These are phyloP conservation scores for Phialemonium atrogriseum DNA, from an alignment of 2,329 filamentous ascomycete species.

Conservation along the genomic window DNA sequence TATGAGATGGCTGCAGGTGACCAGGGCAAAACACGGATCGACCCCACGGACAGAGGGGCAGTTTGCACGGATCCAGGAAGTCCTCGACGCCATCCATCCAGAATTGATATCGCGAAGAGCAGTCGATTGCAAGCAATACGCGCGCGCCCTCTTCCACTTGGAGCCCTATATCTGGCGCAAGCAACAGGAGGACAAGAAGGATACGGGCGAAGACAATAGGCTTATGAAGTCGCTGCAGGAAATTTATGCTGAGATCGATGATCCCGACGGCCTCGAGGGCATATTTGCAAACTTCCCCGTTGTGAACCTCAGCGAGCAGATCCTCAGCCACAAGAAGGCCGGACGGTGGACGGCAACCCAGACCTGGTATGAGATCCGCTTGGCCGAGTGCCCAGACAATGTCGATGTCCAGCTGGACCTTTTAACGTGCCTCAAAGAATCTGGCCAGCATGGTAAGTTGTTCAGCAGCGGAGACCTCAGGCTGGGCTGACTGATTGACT, in stretches of 20 bases:
- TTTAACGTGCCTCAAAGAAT: slow-evolving; percentile 82
- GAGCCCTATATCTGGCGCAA: slow-evolving; percentile 68
- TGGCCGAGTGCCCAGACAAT: slow-evolving; percentile 72
- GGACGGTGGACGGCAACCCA: slow-evolving; percentile 92
- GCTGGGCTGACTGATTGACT: background rate
- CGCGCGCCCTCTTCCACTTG: slow-evolving; percentile 86
- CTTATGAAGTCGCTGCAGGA: slow-evolving; percentile 76
- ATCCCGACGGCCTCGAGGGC: slow-evolving; percentile 92
- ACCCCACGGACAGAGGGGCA: slow-evolving; percentile 26
- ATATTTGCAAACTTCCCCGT: slow-evolving; percentile 82
- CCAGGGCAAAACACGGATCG: slow-evolving; percentile 32
- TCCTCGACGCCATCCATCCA: slow-evolving; percentile 58
- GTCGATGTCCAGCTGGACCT: slow-evolving; percentile 73
- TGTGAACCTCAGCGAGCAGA: slow-evolving; percentile 87
- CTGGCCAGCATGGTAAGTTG: slow-evolving; percentile 77
- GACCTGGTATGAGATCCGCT: slow-evolving; percentile 92
- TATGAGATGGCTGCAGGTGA: slow-evolving; percentile 80
- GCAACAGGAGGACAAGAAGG: slow-evolving; percentile 34
- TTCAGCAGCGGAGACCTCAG: background rate
- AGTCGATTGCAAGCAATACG: slow-evolving; percentile 89
- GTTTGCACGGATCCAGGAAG: slow-evolving; percentile 37
- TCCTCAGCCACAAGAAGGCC: slow-evolving; percentile 85
- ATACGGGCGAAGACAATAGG: slow-evolving; percentile 47
- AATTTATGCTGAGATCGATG: slow-evolving; percentile 95
- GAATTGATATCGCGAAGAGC: slow-evolving; percentile 73